Evolutionary conservation across 169 alveolate species (phyloP).

Genomic region (Plasmodium gaboni): DNA sequence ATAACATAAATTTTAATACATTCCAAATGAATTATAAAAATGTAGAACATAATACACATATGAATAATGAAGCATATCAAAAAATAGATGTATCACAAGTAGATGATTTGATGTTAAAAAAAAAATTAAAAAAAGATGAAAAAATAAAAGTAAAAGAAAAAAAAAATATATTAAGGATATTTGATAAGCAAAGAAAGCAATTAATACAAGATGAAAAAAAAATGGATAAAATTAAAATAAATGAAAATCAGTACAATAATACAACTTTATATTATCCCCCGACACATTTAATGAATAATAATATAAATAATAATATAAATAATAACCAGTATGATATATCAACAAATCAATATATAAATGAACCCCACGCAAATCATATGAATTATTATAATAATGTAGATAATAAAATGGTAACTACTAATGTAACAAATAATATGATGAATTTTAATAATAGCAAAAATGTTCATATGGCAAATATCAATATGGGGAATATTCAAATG

Average conservation of each 20-base stretch:
- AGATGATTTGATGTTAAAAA: conserved; percentile 33
- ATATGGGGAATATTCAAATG: not conserved
- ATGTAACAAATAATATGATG: not conserved
- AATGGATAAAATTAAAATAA: conserved; percentile 60
- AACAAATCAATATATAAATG: conserved; percentile 6
- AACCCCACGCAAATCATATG: not conserved
- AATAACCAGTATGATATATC: conserved; percentile 7
- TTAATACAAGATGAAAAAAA: conserved; percentile 39
- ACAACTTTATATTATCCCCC: conserved; percentile 4
- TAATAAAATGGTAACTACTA: not conserved
- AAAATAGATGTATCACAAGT: not conserved
- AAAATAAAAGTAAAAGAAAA: conserved; percentile 64
- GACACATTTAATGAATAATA: not conserved
- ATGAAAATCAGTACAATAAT: not conserved
- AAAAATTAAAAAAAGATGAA: conserved; percentile 51
- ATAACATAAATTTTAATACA: not conserved
- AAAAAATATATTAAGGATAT: conserved; percentile 37
- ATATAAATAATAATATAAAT: not conserved
- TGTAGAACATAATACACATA: not conserved
- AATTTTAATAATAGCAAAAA: not conserved
- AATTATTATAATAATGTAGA: not conserved
- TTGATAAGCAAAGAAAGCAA: conserved; percentile 39
- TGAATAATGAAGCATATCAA: conserved; percentile 3
- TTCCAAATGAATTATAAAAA: not conserved
- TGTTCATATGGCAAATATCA: not conserved